Evolutionary conservation across 495 filamentous ascomycete species (phyloP).

Genomic region (Podospora appendiculata): DNA sequence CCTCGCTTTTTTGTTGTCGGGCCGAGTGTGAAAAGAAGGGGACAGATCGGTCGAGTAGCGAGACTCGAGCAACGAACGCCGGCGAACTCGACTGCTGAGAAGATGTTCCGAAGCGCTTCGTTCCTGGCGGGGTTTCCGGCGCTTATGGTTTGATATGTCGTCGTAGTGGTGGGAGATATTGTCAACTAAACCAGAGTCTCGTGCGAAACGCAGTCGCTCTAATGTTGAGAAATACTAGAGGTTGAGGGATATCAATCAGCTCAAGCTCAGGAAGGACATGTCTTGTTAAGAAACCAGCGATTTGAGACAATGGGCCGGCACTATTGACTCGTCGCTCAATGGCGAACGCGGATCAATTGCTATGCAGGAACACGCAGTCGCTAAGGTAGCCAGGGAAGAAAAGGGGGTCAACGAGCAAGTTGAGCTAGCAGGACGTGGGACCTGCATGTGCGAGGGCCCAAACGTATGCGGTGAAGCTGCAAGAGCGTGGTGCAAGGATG

Average conservation of each 20-base stretch:
- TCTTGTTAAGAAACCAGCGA: neutral
- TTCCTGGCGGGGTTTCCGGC: conserved; percentile 25
- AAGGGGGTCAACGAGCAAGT: conserved; percentile 10
- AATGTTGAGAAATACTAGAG: conserved; percentile 59
- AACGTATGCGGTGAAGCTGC: conserved; percentile 17
- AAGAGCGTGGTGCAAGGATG: conserved; percentile 1
- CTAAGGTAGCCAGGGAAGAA: conserved; percentile 9
- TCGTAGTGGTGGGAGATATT: conserved; percentile 34
- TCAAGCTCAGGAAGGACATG: conserved; percentile 1
- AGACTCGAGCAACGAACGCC: conserved; percentile 25
- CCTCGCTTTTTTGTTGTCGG: conserved; percentile 49
- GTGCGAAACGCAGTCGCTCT: conserved; percentile 56
- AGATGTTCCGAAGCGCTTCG: conserved; percentile 32
- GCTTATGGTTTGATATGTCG: conserved; percentile 33
- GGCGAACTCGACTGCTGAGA: conserved; percentile 16
- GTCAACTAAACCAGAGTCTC: conserved; percentile 32
- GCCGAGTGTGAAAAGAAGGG: conserved; percentile 62
- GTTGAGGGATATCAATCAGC: conserved; percentile 9
- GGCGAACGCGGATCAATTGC: conserved; percentile 14
- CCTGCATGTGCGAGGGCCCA: conserved; percentile 22
- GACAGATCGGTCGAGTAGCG: conserved; percentile 49
- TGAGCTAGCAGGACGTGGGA: conserved; percentile 12
- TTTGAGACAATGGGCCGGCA: neutral
- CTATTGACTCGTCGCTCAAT: conserved; percentile 8
- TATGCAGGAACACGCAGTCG: conserved; percentile 15